Evolutionary conservation across 2,329 filamentous ascomycete species (phyloP).

Genomic region (Botrytis byssoidea): DNA sequence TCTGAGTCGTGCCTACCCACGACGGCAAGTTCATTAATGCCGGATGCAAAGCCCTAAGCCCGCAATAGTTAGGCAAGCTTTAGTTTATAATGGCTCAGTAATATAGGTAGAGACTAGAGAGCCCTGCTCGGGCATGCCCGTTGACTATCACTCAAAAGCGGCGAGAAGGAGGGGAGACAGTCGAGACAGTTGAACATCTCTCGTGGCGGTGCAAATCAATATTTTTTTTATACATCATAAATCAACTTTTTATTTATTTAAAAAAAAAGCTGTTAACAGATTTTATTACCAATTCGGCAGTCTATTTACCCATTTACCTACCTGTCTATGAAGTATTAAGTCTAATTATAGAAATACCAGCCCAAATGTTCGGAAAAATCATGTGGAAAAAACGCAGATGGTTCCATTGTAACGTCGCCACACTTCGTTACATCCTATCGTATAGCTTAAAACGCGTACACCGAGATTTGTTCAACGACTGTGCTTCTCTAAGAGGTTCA

Average conservation of each 20-base stretch:
- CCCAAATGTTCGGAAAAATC: background rate
- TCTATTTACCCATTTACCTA: background rate
- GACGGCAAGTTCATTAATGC: background rate
- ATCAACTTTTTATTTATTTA: too few relatives aligned
- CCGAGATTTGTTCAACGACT: conserved; percentile 5
- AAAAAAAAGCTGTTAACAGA: background rate
- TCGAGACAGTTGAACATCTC: background rate
- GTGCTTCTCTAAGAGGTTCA: conserved; percentile 18
- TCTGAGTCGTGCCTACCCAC: background rate
- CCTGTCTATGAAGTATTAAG: background rate
- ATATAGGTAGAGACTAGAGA: background rate
- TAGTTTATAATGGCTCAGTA: background rate
- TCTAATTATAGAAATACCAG: conserved; percentile 18
- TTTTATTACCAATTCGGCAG: background rate
- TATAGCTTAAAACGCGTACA: conserved; percentile 15
- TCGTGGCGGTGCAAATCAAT: conserved; percentile 17
- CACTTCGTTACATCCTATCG: conserved; percentile 17
- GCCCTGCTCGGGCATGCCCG: conserved; percentile 16
- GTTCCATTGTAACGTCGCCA: conserved; percentile 14
- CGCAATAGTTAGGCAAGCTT: background rate
- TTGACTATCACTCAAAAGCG: conserved; percentile 12
- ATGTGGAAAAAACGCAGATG: background rate
- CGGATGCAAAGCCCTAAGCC: background rate
- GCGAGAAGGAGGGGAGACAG: background rate
- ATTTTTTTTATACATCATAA: background rate